Base-by-base conservation (phyloP, 768 basidiomycete genomes). In the Xerocomellus intermedius region DNA sequence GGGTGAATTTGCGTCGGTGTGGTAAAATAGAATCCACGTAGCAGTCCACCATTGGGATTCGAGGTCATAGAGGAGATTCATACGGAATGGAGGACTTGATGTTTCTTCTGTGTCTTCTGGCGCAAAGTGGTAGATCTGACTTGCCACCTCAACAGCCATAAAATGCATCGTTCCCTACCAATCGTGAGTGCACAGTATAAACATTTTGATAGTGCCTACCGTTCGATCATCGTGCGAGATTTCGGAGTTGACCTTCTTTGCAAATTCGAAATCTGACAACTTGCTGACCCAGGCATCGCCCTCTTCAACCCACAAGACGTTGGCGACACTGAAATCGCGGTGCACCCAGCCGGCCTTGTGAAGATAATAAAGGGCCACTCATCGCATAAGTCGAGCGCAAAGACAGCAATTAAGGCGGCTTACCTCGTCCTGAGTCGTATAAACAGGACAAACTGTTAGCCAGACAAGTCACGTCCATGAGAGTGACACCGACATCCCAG, bases 21-120 rank as follows among this genome's bases (percentile, higher is more conserved):
- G 28, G 28, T 5, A 30, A 30, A 30, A 45, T 2, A 61, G 13
- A 37, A 44, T 5, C 60, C 60, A 62, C 6, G 42, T 45, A 7
- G n/a, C 12, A 5, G 38, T 16, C 60, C 60, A 63, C 60, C 54
- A 63, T 2, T 2, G 5, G 14, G 56, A 63, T 41, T 61, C 52
- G 2, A 62, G 22, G 32, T 63, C 61, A 37, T 63, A 54, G 2
- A 58, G 56, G 17, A 22, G 21, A 38, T 63, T 63, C 62, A 62
- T 56, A 13, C 46, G 54, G 4, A 63, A 62, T 1, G 24, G 24
- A 24, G 24, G 24, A 24, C 24, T 24, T 24, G 24, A 24, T 24
- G 24, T 4, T 24, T 24, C 24, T 24, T 24, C 24, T 24, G 24
- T 24, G 58, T 16, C 24, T 28, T 45, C 8, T 12, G 32, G 32